A percentile compares a stretch with the other conserved stretches of the same genome.
These are phyloP conservation scores for Neonectria coccinea DNA, from an alignment of 2,329 filamentous ascomycete species.

Conservation along the genomic window DNA sequence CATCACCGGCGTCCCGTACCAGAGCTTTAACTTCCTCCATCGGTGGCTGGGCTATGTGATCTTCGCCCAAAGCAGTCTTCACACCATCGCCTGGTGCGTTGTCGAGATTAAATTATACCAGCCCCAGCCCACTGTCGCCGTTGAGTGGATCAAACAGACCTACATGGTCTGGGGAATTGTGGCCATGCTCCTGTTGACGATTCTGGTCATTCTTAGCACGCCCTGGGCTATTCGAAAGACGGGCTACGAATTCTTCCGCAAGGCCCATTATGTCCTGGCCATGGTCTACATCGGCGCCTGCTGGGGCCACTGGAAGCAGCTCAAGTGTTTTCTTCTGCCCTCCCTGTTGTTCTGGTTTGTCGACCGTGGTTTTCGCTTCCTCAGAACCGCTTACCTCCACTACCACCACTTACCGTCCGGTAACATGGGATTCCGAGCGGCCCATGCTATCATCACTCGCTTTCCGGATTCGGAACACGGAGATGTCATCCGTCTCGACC, in stretches of 20 bases:
- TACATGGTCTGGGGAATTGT: conserved; percentile 82
- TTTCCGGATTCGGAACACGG: conserved; percentile 69
- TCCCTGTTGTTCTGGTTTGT: conserved; percentile 73
- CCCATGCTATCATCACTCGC: conserved; percentile 57
- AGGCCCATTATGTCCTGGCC: conserved; percentile 78
- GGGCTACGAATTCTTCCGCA: conserved; percentile 83
- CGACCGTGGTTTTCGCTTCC: conserved; percentile 70
- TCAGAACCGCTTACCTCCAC: conserved; percentile 71
- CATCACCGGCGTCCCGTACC: conserved; percentile 79
- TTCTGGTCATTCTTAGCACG: conserved; percentile 71
- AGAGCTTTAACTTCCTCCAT: conserved; percentile 82
- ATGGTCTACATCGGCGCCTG: conserved; percentile 80
- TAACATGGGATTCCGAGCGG: conserved; percentile 66
- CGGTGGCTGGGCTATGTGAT: conserved; percentile 82
- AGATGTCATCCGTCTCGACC: conserved; percentile 74
- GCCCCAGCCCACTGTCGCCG: conserved; percentile 72
- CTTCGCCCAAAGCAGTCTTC: conserved; percentile 73
- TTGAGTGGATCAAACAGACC: conserved; percentile 68
- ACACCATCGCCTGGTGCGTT: conserved; percentile 78
- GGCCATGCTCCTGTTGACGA: conserved; percentile 72
- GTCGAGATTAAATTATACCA: conserved; percentile 76
- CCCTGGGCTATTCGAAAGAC: conserved; percentile 70
- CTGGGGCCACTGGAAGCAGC: conserved; percentile 78
- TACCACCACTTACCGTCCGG: conserved; percentile 60
- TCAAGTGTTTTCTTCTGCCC: conserved; percentile 77